These are phyloP conservation scores for Diplodia corticola DNA, from an alignment of 2,329 filamentous ascomycete species.

Conservation along the genomic window DNA sequence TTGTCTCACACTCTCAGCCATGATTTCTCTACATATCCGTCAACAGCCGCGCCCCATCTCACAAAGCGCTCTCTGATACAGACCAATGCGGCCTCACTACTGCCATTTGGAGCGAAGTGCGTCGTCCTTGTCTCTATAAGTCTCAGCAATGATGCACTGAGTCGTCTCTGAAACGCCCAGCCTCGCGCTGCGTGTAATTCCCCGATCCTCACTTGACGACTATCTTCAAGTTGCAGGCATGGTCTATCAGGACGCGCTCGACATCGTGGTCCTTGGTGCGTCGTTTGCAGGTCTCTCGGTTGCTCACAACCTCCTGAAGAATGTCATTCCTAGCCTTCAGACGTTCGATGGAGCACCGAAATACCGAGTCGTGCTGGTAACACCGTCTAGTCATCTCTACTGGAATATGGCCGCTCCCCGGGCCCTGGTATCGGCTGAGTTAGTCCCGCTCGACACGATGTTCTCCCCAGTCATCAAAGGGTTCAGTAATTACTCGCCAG, in stretches of 20 bases:
- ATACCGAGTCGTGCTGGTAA: slow-evolving; percentile 40
- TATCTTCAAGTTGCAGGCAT: neutral
- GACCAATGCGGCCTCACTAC: neutral
- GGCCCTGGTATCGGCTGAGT: slow-evolving; percentile 37
- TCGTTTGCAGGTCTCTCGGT: slow-evolving; percentile 42
- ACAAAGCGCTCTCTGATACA: neutral
- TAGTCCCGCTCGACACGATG: slow-evolving; percentile 36
- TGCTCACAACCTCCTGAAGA: slow-evolving; percentile 40
- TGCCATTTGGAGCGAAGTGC: neutral
- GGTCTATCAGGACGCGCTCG: slow-evolving; percentile 29
- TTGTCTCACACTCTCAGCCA: slow-evolving; percentile 4
- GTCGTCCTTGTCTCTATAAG: neutral
- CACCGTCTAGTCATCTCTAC: slow-evolving; percentile 39
- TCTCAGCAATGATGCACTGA: neutral
- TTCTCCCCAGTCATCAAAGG: slow-evolving; percentile 39
- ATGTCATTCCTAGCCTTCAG: slow-evolving; percentile 33
- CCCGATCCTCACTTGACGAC: neutral
- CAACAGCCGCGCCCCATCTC: neutral
- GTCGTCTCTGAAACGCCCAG: neutral
- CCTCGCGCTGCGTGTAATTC: neutral
- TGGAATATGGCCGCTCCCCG: slow-evolving; percentile 43
- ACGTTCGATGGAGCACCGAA: slow-evolving; percentile 28
- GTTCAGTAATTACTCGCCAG: slow-evolving; percentile 36
- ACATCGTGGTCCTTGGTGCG: slow-evolving; percentile 42
- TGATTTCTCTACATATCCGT: neutral